Evolutionary conservation across 257 asterid genomes (phyloP), one percentile per base, ranked within the genome.

Genomic region (Anisodus tanguticus): DNA sequence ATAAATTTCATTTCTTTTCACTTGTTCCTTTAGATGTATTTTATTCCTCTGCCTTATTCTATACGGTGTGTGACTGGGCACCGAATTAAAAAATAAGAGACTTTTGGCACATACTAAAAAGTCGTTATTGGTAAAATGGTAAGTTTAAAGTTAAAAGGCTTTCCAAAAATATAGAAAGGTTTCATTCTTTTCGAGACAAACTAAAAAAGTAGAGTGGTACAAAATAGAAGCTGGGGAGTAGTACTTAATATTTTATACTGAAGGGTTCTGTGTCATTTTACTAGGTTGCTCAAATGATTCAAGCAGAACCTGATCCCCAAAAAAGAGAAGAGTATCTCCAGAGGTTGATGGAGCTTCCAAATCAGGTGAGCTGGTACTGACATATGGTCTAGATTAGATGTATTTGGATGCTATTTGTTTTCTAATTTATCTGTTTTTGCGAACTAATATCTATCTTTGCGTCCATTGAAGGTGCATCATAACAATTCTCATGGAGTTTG

Each of bases 261-360:
- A 76, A 13, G 63, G 4, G 37, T 76, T 76, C 45, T 51, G 19
- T 76, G 19, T 22, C 62, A 8, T 51, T 51, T 43, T 70, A 80
- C 84, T 84, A 97, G 99, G 99, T 97, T 89, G 97, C 94, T 67
- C 88, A 91, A 79, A 95, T 97, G 99, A 94, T 97, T 83, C 99
- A 94, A 87, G 98, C 98, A 12, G 99, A 97, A 86, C 47, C 98
- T 78, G 98, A 93, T 87, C 95, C 98, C 49, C 93, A 88, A 84
- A 97, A 91, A 91, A 91, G 99, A 88, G 98, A 92, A 47, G 98
- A 97, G 86, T 97, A 93, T 88, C 85, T 97, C 86, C 94, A 89
- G 88, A 92, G 98, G 89, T 90, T 97, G 91, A 97, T 97, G 99
- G 90, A 85, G 64, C 98, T 94, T 87, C 99, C 99, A 78, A 95